Conservation (phyloP, 176 grass and related monocot genomes). For the Raddia guianensis region DNA sequence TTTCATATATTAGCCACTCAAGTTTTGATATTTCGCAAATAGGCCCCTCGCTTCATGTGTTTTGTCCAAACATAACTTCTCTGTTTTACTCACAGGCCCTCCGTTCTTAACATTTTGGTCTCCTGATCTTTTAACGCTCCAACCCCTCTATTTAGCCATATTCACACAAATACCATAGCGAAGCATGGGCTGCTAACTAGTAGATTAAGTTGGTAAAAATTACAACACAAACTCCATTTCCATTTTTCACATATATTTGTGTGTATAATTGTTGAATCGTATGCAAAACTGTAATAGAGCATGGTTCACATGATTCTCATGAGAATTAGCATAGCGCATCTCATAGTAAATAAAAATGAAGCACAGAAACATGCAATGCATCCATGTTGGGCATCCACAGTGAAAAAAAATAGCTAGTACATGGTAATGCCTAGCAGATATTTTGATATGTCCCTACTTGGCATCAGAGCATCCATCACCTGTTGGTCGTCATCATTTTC, state of each 20-base stretch:
- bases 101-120: no score
- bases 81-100: no score
- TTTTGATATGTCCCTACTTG: constrained; percentile 15
- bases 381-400: background rate
- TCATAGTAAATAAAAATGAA: background rate
- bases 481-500: constrained; percentile 99
- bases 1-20: no score
- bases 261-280: constrained; percentile 17
- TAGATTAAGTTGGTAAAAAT: constrained; percentile 28
- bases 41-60: no score
- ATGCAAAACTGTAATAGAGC: constrained; percentile 5
- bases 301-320: constrained; percentile 29
- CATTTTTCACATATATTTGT: constrained; percentile 8
- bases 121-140: no score
- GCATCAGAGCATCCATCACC: constrained; percentile 51
- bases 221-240: background rate
- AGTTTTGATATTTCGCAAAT: no score
- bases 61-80: no score
- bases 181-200: no score
- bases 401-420: background rate
- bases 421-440: constrained; percentile 12
- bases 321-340: constrained; percentile 28
- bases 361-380: constrained; percentile 31
- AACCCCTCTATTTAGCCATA: no score
- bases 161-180: no score